Conservation (phyloP, 345 rosid genomes). For the Euclidium syriacum region DNA sequence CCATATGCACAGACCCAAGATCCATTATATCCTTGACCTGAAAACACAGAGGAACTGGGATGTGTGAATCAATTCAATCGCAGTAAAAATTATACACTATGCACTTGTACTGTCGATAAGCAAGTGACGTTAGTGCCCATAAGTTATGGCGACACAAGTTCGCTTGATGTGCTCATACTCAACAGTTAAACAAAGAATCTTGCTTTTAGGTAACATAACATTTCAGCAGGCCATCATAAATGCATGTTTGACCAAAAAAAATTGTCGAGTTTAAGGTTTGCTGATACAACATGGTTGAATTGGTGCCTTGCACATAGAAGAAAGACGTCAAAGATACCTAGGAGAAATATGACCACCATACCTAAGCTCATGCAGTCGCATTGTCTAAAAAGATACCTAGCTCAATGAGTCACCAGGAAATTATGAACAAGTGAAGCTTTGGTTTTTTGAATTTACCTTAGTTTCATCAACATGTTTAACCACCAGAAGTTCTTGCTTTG, state of each 20-base stretch:
- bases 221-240: neutral
- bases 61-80: neutral
- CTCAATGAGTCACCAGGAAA: constrained; percentile 1
- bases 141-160: neutral
- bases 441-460: constrained; percentile 71
- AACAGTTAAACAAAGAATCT: neutral
- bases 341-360: constrained; percentile 7
- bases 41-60: constrained; percentile 11
- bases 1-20: constrained; percentile 82
- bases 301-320: constrained; percentile 60
- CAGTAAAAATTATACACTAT: neutral
- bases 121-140: too few relatives aligned
- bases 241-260: neutral
- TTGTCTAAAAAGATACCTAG: neutral
- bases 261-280: neutral
- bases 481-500: constrained; percentile 36
- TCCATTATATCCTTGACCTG: constrained; percentile 98
- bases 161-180: neutral
- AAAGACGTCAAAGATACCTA: constrained; percentile 17
- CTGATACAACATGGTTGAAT: constrained; percentile 75
- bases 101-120: too few relatives aligned
- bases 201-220: too few relatives aligned
- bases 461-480: constrained; percentile 51
- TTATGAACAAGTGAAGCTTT: neutral
- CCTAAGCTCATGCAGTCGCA: constrained; percentile 6